Conservation (phyloP, 1,139 yeast genomes). For the Saccharomyces hybrid region DNA sequence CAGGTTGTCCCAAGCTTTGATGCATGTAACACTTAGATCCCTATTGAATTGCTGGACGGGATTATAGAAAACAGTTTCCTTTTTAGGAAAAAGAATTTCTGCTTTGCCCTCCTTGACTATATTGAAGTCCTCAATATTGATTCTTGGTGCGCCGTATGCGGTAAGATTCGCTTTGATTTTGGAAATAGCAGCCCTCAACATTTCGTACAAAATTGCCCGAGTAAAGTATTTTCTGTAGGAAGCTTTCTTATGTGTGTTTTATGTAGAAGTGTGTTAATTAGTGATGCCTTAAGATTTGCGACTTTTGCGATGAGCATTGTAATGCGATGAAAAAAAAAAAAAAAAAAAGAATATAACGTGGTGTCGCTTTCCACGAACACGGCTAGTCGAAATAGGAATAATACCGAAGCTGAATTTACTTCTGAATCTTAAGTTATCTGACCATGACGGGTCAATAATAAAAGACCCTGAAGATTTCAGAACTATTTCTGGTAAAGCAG, state of each 20-base stretch:
- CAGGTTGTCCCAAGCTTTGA: slow-evolving; percentile 74
- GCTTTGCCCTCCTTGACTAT: slow-evolving; percentile 76
- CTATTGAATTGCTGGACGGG: slow-evolving; percentile 96
- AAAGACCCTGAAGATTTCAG: no score
- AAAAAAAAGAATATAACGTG: no score
- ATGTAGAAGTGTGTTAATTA: not conserved
- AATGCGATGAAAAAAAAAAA: no score
- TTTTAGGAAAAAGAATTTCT: slow-evolving; percentile 66
- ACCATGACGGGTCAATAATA: no score
- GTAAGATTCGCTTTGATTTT: slow-evolving; percentile 15
- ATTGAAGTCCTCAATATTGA: slow-evolving; percentile 34
- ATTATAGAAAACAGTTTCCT: slow-evolving; percentile 80
- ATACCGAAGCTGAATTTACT: no score
- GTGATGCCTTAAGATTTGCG: not conserved
- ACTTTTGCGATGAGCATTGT: no score
- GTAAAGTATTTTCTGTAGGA: not conserved
- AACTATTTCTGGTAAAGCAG: no score
- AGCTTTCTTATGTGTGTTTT: not conserved
- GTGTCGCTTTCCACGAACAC: no score
- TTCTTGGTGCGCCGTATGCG: slow-evolving; percentile 6
- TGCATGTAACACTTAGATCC: slow-evolving; percentile 78
- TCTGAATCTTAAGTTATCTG: no score
- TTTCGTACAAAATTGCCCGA: slow-evolving; percentile 4
- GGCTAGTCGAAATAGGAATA: no score
- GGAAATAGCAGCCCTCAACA: slow-evolving; percentile 27